A percentile compares a stretch with the other conserved stretches of the same genome.
These are phyloP conservation scores for Rauvolfia tetraphylla DNA, from an alignment of 257 asterid species.

Conservation along the genomic window DNA sequence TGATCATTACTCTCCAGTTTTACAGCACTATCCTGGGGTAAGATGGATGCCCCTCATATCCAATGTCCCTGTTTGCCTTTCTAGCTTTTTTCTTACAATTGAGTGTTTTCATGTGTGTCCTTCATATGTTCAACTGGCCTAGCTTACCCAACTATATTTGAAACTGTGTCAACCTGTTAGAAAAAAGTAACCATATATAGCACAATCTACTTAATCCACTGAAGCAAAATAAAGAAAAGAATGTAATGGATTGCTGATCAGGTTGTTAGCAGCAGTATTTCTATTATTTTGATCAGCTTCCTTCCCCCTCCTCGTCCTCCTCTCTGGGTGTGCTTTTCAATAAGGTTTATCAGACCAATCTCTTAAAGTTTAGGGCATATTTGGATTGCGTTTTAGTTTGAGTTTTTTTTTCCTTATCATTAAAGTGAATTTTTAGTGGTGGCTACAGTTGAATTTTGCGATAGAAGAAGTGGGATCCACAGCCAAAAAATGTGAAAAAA, in stretches of 20 bases:
- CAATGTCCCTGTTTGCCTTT: neutral
- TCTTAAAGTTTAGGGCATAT: too few relatives aligned
- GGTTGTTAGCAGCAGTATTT: neutral
- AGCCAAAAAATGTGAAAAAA: too few relatives aligned
- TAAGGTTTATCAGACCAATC: too few relatives aligned
- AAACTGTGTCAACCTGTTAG: neutral
- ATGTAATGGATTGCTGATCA: neutral
- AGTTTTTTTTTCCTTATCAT: too few relatives aligned
- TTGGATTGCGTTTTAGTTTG: too few relatives aligned
- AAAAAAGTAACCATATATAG: neutral
- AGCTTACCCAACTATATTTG: neutral
- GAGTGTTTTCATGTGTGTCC: neutral
- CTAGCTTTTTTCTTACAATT: neutral
- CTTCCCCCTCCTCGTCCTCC: too few relatives aligned
- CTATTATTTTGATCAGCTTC: neutral
- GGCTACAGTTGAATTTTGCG: too few relatives aligned
- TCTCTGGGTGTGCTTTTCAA: too few relatives aligned
- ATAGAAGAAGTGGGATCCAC: too few relatives aligned
- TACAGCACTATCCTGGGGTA: conserved; percentile 96
- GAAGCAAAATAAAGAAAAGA: neutral
- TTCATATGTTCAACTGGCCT: neutral
- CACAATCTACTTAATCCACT: neutral
- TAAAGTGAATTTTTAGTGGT: too few relatives aligned
- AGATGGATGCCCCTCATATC: conserved; percentile 28
- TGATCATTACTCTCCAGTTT: conserved; percentile 79